phyloP scores from a whole-genome alignment of 768 basidiomycete genomes.

The Collybiopsis luxurians region DNA sequence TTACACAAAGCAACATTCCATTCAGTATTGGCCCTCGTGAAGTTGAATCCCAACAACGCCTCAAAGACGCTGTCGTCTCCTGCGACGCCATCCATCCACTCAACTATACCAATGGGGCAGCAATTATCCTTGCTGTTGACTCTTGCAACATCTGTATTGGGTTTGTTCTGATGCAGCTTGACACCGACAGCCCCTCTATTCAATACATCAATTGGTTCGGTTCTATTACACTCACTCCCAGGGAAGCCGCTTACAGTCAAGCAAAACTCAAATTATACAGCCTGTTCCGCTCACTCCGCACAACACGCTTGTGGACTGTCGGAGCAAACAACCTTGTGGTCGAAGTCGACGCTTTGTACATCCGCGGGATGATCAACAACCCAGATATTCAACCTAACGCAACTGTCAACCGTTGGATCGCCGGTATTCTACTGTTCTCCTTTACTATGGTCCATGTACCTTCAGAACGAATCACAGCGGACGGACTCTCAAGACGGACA shows the following conservation, averaged over 20 bases:
- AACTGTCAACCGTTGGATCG: constrained; percentile 13
- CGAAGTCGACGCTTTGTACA: constrained; percentile 23
- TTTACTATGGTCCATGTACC: too few relatives aligned
- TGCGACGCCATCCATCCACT: constrained; percentile 13
- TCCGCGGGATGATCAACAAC: constrained; percentile 8
- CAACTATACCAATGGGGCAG: constrained; percentile 22
- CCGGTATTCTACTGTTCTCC: constrained; percentile 28
- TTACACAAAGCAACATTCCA: neutral
- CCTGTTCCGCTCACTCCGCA: constrained; percentile 23
- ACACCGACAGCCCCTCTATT: neutral
- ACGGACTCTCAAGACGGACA: constrained; percentile 22
- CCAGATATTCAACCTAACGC: constrained; percentile 5
- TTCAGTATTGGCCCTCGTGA: neutral
- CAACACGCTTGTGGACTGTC: constrained; percentile 16
- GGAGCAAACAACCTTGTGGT: constrained; percentile 17
- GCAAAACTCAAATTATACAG: constrained; percentile 34
- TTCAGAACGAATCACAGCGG: constrained; percentile 19
- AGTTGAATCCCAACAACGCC: constrained; percentile 8
- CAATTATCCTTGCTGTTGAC: constrained; percentile 30
- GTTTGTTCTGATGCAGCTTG: constrained; percentile 26
- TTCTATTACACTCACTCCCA: constrained; percentile 27
- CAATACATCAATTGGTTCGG: constrained; percentile 19
- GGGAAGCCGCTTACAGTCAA: constrained; percentile 29
- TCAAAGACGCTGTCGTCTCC: constrained; percentile 12
- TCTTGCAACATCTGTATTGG: constrained; percentile 25